Evolutionary conservation across 2,329 filamentous ascomycete genomes (phyloP).

Genomic region (Alternaria gaisen): DNA sequence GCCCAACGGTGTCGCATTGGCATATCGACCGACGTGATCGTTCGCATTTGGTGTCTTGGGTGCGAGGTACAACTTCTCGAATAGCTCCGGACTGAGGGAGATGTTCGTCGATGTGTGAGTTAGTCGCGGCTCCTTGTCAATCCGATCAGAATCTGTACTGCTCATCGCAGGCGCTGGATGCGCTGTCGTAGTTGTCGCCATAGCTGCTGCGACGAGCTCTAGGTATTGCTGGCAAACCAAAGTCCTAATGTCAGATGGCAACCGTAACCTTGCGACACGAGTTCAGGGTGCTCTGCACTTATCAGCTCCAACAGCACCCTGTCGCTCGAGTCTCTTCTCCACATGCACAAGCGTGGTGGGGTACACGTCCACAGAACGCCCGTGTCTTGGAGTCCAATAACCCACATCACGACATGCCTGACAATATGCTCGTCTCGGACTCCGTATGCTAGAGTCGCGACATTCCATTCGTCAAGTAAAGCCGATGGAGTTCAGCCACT

Average conservation of each 20-base stretch:
- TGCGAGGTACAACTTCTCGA: conserved; percentile 40
- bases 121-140: conserved; percentile 31
- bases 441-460: neutral
- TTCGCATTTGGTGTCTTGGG: conserved; percentile 36
- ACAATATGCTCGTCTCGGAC: neutral
- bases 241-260: neutral
- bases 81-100: conserved; percentile 38
- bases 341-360: neutral
- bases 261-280: neutral
- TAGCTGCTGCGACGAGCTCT: neutral
- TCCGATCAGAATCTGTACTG: conserved; percentile 24
- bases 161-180: neutral
- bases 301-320: neutral
- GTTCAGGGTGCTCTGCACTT: neutral
- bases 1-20: conserved; percentile 40
- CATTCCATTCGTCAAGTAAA: neutral
- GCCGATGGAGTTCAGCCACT: neutral
- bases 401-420: neutral
- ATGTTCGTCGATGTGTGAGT: conserved; percentile 38
- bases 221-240: neutral
- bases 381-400: neutral
- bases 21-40: conserved; percentile 28
- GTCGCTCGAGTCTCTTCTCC: neutral
- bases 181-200: conserved; percentile 7
- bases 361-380: neutral